A percentile compares a stretch with the other conserved stretches of the same genome.
Conservation (phyloP, 768 basidiomycete genomes). For the Rhizopogon sp. region DNA sequence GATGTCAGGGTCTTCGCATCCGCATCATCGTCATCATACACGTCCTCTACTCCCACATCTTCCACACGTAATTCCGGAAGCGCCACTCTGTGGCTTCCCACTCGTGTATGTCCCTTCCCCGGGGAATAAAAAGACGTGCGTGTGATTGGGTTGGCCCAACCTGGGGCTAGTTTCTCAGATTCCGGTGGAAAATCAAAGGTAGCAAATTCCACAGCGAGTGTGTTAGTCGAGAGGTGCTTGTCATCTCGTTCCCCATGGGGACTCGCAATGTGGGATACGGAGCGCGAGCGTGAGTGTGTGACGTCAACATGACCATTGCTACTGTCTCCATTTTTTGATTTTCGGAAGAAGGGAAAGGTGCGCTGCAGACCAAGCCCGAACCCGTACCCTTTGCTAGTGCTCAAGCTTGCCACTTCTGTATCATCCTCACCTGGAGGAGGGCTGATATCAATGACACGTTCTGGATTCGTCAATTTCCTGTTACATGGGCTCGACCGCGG, state of each 20-base stretch:
- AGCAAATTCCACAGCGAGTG: slow-evolving; percentile 15
- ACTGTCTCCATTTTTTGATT: slow-evolving; percentile 14
- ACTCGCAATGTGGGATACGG: slow-evolving; percentile 19
- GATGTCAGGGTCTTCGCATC: slow-evolving; percentile 27
- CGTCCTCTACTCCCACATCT: slow-evolving; percentile 11
- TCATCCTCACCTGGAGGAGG: slow-evolving; percentile 17
- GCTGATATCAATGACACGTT: slow-evolving; percentile 4
- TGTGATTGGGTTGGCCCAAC: slow-evolving; percentile 23
- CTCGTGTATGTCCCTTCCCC: slow-evolving; percentile 1
- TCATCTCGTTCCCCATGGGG: slow-evolving; percentile 20
- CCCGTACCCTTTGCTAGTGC: slow-evolving; percentile 29
- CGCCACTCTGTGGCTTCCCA: slow-evolving; percentile 9
- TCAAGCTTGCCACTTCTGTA: slow-evolving; percentile 20
- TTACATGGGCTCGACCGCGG: not conserved
- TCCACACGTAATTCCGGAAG: slow-evolving; percentile 18
- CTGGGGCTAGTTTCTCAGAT: slow-evolving; percentile 29
- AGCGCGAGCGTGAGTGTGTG: slow-evolving; percentile 6
- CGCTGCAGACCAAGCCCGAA: slow-evolving; percentile 27
- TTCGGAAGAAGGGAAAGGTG: slow-evolving; percentile 21
- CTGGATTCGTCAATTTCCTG: slow-evolving; percentile 6
- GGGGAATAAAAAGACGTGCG: slow-evolving; percentile 12
- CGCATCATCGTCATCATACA: slow-evolving; percentile 17
- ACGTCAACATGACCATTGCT: slow-evolving; percentile 9
- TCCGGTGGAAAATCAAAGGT: slow-evolving; percentile 16
- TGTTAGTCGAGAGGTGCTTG: slow-evolving; percentile 21